Base-by-base conservation (phyloP, 495 filamentous ascomycete genomes). In the Niebla homalea region DNA sequence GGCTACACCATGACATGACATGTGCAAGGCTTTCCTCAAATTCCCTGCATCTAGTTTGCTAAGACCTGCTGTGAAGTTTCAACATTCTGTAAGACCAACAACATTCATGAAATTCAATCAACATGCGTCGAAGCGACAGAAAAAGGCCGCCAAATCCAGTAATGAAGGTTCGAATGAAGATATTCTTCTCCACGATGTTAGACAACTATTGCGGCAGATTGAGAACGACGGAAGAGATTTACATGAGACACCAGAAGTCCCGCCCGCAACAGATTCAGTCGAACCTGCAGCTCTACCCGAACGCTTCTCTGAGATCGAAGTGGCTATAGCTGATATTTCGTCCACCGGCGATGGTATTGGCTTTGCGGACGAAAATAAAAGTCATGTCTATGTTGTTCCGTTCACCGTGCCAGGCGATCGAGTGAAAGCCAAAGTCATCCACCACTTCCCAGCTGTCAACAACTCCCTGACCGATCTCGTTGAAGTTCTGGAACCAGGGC, bases 391-490 rank as follows among this genome's bases (percentile, higher is more conserved):
- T 57, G 83, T 93, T 32, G 85, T 97, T 8, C 89, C 92, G 0
- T 97, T 96, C 61, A 75, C 81, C 14, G 73, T 88, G 3, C 89
- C 90, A 3, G 92, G 92, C 5, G 92, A 98, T 67, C 73, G 67
- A 16, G 81, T 83, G 52, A 78, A 74, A 52, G 85, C 80, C 26
- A 94, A 88, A 61, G 75, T 94, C n/a, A 76, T 83, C 58, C 77
- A 73, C 29, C 81, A 90, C 59, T 64, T 79, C 36, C 58, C 56
- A n/a, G 64, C 78, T 2, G 66, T 76, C 8, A 64, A 62, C 6
- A 87, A 93, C 66, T 78, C 78, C 12, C 64, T 83, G 5, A 79
- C 87, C 43, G 89, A 96, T 63, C 87, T 95, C 52, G 46, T 97
- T 57, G 79, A 78, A 19, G 81, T 96, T 15, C 67, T 84, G 29